Base-by-base conservation (phyloP, 352 stramenopile species). In the Blastocystis hominis region DNA sequence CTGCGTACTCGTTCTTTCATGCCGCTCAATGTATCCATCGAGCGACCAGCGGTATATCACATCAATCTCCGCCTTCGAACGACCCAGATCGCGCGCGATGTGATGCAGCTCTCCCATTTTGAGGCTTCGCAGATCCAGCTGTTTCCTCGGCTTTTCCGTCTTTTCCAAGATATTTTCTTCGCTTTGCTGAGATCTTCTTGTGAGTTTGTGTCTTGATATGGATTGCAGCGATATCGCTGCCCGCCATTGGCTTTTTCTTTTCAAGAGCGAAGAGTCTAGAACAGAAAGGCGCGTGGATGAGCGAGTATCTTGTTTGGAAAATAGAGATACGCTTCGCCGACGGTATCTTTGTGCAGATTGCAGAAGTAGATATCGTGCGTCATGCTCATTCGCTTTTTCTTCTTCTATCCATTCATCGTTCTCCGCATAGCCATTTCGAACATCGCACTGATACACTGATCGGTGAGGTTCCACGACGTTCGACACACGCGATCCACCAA, bases 301-400 rank as follows among this genome's bases (percentile, higher is more conserved):
- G 50, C 3, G 6, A 50, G 6, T 17, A 84, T 53, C 5, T 84
- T 84, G 17, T 34, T 64, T 3, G 72, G 72, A 66, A 84, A 53
- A 30, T 68, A 84, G 44, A 84, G 53, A 46, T 84, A 84, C 72
- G 55, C n/a, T 53, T 84, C 72, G 9, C 72, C 72, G 55, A 84
- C 59, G 9, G 50, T 53, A 3, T 84, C 72, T 7, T 30, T 7
- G 30, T 54, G 54, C 9, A 77, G 66, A 77, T 61, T 68, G 17
- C 62, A 46, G 7, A 68, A 47, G 44, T 68, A 84, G 17, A 64
- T 68, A 24, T 30, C 44, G 3, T 84, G 72, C 17, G 36, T 68
- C 20, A 84, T 38, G 44, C 42, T 84, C 53, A 84, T 63, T 38
- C 72, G 72, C 34, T 46, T 84, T 34, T 84, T 84, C 34, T 50